Evolutionary conservation across 2,329 filamentous ascomycete species (phyloP).

Genomic region (Bipolaris oryzae): DNA sequence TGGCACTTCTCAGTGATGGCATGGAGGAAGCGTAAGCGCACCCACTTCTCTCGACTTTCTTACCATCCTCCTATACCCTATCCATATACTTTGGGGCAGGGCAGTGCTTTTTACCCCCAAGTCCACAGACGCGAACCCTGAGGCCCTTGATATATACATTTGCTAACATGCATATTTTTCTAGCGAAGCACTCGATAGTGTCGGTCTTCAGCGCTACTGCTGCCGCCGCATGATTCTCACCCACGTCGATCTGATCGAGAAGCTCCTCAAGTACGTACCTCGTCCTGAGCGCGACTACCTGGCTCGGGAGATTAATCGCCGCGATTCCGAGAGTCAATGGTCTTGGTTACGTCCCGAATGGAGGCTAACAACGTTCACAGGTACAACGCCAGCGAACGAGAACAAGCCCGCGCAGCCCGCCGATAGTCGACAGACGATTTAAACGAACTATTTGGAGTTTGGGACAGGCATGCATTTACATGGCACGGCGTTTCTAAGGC

Average conservation of each 20-base stretch:
- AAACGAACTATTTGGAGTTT: constrained; percentile 18
- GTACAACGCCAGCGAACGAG: constrained; percentile 47
- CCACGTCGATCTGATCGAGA: constrained; percentile 98
- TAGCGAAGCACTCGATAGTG: constrained; percentile 94
- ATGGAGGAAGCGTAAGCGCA: constrained; percentile 43
- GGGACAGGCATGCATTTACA: constrained; percentile 25
- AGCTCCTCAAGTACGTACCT: constrained; percentile 69
- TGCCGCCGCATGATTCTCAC: constrained; percentile 99
- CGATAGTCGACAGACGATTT: constrained; percentile 18
- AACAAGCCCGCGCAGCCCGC: constrained; percentile 40
- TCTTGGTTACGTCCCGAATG: constrained; percentile 16
- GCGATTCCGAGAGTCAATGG: background rate
- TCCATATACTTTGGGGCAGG: background rate
- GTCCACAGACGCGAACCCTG: background rate
- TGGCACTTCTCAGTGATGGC: constrained; percentile 79
- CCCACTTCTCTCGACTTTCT: background rate
- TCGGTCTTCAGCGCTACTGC: constrained; percentile 95
- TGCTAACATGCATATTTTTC: background rate
- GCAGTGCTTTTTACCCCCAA: background rate
- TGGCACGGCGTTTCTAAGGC: constrained; percentile 24
- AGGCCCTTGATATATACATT: background rate
- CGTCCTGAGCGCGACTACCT: constrained; percentile 16
- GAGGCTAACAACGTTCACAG: constrained; percentile 35
- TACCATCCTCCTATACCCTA: background rate
- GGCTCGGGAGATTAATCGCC: constrained; percentile 11